Conservation (phyloP, 148 eudicot genomes). For the Persicaria tinctoria region DNA sequence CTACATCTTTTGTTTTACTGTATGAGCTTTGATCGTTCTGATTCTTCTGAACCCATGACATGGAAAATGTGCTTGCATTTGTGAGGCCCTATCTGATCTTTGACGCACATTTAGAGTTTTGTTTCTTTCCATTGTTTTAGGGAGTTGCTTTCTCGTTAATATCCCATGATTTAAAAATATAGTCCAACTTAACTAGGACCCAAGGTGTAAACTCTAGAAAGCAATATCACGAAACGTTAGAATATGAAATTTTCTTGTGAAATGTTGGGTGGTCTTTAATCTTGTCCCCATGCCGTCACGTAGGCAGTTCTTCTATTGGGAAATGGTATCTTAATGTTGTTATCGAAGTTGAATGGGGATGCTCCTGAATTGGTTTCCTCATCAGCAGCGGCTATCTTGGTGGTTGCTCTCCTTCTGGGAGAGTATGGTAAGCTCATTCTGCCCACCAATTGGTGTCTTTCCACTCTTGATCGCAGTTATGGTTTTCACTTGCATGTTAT, state of each 20-base stretch:
- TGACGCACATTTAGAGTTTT: not conserved
- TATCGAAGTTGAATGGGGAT: conserved; percentile 28
- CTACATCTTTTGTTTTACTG: not conserved
- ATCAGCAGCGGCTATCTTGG: conserved; percentile 26
- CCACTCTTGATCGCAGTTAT: not conserved
- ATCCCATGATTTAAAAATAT: not conserved
- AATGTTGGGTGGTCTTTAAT: not conserved
- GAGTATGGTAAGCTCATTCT: conserved; percentile 38
- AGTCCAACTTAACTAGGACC: not conserved
- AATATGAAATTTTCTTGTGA: not conserved
- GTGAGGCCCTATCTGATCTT: not conserved
- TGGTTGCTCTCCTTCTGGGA: conserved; percentile 39
- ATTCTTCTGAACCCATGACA: not conserved
- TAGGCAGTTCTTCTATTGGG: conserved; percentile 38
- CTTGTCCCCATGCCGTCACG: conserved; percentile 5
- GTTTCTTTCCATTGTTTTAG: not conserved
- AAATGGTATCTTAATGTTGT: conserved; percentile 20
- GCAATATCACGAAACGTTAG: not conserved
- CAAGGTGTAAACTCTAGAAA: not conserved
- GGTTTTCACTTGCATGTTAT: not conserved
- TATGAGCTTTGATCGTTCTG: not conserved
- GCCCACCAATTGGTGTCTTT: not conserved
- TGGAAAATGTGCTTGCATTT: not conserved
- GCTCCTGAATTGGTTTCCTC: conserved; percentile 24
- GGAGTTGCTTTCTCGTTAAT: not conserved